Base-by-base conservation (phyloP, 345 rosid genomes). In the Excoecaria agallocha region DNA sequence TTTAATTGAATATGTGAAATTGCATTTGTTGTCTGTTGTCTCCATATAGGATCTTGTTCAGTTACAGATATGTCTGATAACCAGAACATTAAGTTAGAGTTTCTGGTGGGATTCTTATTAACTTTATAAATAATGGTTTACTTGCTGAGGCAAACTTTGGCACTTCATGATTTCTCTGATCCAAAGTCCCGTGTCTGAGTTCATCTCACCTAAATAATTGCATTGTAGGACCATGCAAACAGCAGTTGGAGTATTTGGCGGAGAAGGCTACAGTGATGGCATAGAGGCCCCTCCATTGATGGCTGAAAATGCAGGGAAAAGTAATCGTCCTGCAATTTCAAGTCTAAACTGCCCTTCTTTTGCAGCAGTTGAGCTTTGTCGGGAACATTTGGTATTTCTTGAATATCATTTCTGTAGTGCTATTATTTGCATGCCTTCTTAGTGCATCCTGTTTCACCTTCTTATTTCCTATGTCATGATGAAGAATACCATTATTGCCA, bases 171-270 rank as follows among this genome's bases (percentile, higher is more conserved):
- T 59, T 43, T 41, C 25, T 16, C 9, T 41, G 37, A 15, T 22
- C 12, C 1, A 8, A 22, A 43, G 10, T 51, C 39, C 46, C 65
- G 8, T 52, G 3, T 58, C 25, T 12, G 19, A 25, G 62, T 45
- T 38, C 37, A 25, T 61, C 35, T 61, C 22, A 66, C 46, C 51
- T 43, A 4, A 2, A 67, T 71, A 17, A 50, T 70, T 74, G 76
- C 65, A 43, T 25, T 69, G 30, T 74, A 90, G 95, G 91, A 87
- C 95, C 50, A 83, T 90, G 82, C 95, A 90, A 80, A 88, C 95
- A 16, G 95, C 95, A 16, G 90, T 87, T 66, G 91, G 91, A 61
- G 87, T 82, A 45, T 90, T 90, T 73, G 93, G 93, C 2, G 90
- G 87, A 9, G 89, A 75, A 72, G 81, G 79, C 37, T 74, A 74